phyloP scores from a whole-genome alignment of 306 rosid genomes.

The Biancaea sappan region DNA sequence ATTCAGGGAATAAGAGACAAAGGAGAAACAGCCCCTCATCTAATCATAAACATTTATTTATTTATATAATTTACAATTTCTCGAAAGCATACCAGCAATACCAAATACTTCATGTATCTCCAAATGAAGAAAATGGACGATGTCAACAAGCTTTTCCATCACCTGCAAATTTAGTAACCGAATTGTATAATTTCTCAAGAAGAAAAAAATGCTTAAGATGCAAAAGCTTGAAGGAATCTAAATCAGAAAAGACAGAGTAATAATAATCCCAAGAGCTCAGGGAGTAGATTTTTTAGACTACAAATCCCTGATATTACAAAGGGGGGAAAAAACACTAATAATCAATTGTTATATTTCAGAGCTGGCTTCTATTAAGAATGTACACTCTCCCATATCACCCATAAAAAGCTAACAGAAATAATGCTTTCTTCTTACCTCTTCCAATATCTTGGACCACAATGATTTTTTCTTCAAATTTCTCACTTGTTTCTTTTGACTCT shows the following conservation, averaged over 20 bases:
- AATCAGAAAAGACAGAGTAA: background rate
- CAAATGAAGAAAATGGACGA: constrained; percentile 83
- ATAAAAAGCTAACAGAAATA: constrained; percentile 26
- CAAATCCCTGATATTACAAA: constrained; percentile 16
- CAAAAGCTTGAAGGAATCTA: constrained; percentile 16
- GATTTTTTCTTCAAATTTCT: constrained; percentile 92
- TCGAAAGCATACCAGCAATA: constrained; percentile 72
- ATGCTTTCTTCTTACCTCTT: constrained; percentile 73
- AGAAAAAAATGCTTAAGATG: constrained; percentile 11
- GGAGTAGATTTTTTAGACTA: constrained; percentile 16
- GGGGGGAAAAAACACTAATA: background rate
- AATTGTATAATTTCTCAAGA: constrained; percentile 20
- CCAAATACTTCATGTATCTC: constrained; percentile 94
- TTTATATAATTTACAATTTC: constrained; percentile 5
- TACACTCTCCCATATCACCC: constrained; percentile 3
- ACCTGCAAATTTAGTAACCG: constrained; percentile 63
- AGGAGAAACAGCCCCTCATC: background rate
- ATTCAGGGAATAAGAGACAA: constrained; percentile 14
- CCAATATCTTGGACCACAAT: constrained; percentile 92
- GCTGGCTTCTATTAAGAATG: constrained; percentile 7
- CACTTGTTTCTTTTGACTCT: constrained; percentile 96
- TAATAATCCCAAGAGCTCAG: constrained; percentile 23
- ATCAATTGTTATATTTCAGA: constrained; percentile 16
- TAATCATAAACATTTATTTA: constrained; percentile 32
- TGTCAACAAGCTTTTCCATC: constrained; percentile 93